Percentiles rank a stretch among this genome's conserved stretches.
Conservation (phyloP, 495 filamentous ascomycete species). For the Penicillium pancosmium region DNA sequence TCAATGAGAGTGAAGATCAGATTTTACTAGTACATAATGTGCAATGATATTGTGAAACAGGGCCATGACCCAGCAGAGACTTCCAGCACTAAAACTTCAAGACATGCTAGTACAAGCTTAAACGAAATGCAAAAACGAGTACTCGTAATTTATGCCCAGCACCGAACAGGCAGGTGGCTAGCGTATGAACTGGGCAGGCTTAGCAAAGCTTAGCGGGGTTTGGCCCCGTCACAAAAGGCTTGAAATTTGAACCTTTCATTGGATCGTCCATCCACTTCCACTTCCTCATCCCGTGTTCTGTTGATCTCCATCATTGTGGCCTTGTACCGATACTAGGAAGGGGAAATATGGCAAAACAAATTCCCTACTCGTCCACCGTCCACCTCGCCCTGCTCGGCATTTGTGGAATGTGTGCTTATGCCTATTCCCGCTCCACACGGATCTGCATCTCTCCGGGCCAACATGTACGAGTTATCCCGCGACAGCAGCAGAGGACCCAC, state of each 20-base stretch:
- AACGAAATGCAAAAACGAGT: slow-evolving; percentile 8
- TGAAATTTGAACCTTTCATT: neutral
- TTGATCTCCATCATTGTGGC: neutral
- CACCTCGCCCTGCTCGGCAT: neutral
- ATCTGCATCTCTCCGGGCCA: slow-evolving; percentile 1
- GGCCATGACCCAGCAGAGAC: neutral
- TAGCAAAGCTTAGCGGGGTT: slow-evolving; percentile 20
- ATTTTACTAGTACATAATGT: neutral
- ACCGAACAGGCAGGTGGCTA: slow-evolving; percentile 1
- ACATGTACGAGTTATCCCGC: neutral
- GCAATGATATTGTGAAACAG: neutral
- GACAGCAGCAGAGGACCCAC: neutral
- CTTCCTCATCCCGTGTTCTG: neutral
- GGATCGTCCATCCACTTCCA: neutral
- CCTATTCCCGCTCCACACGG: neutral
- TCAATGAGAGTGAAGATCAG: neutral
- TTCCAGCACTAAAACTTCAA: neutral
- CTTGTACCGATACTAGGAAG: neutral
- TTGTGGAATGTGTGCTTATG: neutral
- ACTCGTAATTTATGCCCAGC: neutral
- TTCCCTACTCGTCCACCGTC: no score
- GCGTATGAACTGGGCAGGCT: slow-evolving; percentile 8
- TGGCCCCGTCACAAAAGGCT: neutral
- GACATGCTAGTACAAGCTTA: neutral
- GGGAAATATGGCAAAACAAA: no score